phyloP scores from a whole-genome alignment of 352 stramenopile species.

The Bremia lactucae region DNA sequence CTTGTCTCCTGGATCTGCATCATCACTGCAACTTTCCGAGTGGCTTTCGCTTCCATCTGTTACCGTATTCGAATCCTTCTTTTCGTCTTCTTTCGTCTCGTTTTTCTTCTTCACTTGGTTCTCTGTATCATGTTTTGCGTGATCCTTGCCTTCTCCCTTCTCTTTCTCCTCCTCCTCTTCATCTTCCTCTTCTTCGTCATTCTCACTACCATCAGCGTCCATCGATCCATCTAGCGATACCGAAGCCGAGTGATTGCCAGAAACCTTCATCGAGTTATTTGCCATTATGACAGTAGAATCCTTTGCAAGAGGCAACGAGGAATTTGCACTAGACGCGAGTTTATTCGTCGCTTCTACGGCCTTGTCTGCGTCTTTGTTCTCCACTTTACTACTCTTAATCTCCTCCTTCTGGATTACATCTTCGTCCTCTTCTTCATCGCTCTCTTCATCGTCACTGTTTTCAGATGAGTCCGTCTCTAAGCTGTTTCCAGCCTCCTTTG shows the following conservation, averaged over 20 bases:
- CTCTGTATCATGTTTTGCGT: conserved; percentile 1
- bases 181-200: conserved; percentile 4
- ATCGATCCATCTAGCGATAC: conserved; percentile 18
- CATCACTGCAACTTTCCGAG: too few relatives aligned
- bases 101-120: background rate
- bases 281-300: too few relatives aligned
- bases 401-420: conserved; percentile 3
- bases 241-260: too few relatives aligned
- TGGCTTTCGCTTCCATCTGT: background rate
- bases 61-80: background rate
- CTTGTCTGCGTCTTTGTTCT: too few relatives aligned
- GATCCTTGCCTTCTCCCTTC: background rate
- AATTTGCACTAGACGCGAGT: too few relatives aligned
- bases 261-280: too few relatives aligned
- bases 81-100: background rate
- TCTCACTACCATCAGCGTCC: conserved; percentile 1
- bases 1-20: too few relatives aligned
- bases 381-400: conserved; percentile 11
- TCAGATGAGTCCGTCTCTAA: background rate
- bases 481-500: conserved; percentile 4
- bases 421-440: conserved; percentile 11
- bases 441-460: conserved; percentile 1
- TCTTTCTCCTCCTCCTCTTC: conserved; percentile 7
- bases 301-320: too few relatives aligned
- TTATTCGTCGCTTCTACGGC: too few relatives aligned